A percentile compares a stretch with the other conserved stretches of the same genome.
These are phyloP conservation scores for Penicillium fuscoglaucum DNA, from an alignment of 2,329 filamentous ascomycete genomes.

Conservation along the genomic window DNA sequence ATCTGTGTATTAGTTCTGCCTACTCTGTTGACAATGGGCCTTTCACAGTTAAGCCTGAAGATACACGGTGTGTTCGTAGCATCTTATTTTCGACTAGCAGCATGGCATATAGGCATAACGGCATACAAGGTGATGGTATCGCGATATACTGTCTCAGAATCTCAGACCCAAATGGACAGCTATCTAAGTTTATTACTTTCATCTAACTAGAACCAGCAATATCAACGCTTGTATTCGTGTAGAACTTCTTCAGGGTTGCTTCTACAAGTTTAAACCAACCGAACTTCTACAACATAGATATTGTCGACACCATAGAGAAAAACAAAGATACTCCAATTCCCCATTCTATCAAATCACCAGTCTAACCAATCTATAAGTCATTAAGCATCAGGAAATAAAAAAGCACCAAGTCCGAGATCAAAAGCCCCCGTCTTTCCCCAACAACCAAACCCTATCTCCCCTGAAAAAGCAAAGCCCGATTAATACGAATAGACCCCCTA, in stretches of 20 bases:
- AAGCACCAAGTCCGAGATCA: too few species aligned
- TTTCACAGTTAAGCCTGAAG: not conserved
- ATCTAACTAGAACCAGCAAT: not conserved
- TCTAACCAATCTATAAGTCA: not conserved
- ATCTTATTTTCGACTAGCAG: too few species aligned
- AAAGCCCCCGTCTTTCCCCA: too few species aligned
- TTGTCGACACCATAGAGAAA: too few species aligned
- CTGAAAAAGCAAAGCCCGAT: constrained; percentile 1
- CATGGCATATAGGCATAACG: not conserved
- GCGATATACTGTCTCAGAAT: not conserved
- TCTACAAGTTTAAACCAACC: not conserved
- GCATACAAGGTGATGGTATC: not conserved
- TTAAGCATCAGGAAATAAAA: not conserved
- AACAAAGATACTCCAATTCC: not conserved
- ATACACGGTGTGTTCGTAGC: not conserved
- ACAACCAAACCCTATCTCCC: not conserved
- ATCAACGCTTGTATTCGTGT: not conserved
- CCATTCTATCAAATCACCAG: not conserved
- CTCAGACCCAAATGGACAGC: not conserved
- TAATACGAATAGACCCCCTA: not conserved
- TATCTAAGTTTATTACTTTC: not conserved
- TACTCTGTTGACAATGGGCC: not conserved
- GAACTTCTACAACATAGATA: not conserved
- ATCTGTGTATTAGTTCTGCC: not conserved
- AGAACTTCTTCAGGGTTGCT: too few species aligned